Evolutionary conservation across 1,284 basidiomycete species (phyloP).

Genomic region (Sutorius eximius): DNA sequence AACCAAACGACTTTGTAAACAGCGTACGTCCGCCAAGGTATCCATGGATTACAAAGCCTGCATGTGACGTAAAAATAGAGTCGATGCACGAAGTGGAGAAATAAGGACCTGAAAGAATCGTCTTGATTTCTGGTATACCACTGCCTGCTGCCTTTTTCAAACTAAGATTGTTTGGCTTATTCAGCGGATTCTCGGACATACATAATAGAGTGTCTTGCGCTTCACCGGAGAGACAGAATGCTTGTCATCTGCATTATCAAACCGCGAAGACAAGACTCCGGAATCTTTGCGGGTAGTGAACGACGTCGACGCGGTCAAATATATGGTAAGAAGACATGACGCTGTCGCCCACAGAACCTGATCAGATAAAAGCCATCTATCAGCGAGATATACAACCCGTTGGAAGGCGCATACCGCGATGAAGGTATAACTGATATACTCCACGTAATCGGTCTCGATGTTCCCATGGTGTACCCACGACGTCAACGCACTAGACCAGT

Average conservation of each 20-base stretch:
- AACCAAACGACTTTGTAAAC: conserved; percentile 88
- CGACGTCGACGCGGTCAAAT: conserved; percentile 84
- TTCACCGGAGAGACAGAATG: conserved; percentile 37
- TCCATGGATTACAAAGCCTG: conserved; percentile 96
- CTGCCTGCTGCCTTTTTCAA: conserved; percentile 80
- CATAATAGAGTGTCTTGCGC: conserved; percentile 82
- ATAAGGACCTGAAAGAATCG: conserved; percentile 79
- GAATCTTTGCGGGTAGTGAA: conserved; percentile 89
- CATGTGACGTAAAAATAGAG: conserved; percentile 2
- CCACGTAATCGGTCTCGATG: conserved; percentile 46
- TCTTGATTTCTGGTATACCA: conserved; percentile 97
- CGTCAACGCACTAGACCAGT: conserved; percentile 64
- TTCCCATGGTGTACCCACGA: conserved; percentile 21
- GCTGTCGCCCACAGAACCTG: conserved; percentile 71
- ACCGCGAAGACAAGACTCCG: conserved; percentile 60
- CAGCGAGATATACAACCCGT: not conserved
- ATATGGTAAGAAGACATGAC: conserved; percentile 81
- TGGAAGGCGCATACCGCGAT: conserved; percentile 64
- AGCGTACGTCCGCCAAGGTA: conserved; percentile 91
- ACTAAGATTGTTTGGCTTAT: conserved; percentile 18
- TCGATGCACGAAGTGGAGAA: conserved; percentile 1
- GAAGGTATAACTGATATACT: conserved; percentile 72
- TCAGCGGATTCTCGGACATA: conserved; percentile 39
- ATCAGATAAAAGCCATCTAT: not conserved
- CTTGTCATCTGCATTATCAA: conserved; percentile 34